Evolutionary conservation across 2,329 filamentous ascomycete species (phyloP), one percentile per base, ranked within the genome.

Genomic region (Dactylonectria estremocensis): DNA sequence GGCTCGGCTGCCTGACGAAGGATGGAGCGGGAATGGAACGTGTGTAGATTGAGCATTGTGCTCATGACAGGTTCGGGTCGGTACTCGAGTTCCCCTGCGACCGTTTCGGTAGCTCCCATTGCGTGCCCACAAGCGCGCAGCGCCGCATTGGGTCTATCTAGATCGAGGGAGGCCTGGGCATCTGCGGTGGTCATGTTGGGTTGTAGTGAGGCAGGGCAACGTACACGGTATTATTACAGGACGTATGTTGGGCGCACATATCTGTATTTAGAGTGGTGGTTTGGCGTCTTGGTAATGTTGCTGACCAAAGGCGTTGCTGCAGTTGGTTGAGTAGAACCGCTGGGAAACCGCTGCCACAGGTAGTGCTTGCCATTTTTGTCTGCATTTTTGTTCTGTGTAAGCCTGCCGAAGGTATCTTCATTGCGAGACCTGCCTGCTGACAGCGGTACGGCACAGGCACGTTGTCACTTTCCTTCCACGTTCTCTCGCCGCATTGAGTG

Each of bases 301-400:
- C 59, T 69, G 64, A 69, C 64, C 64, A 69, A 69, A 62, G 35
- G 37, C 48, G 40, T 58, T 43, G 53, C 48, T 46, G 61, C 48
- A 16, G 67, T 69, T 69, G 64, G 49, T 18, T 33, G 58, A 49
- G 43, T 14, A 22, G 49, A n/a, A 31, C 22, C 22, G 14, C 22
- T 50, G 22, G 45, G 45, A 24, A 24, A 24, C n/a, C 10, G 48
- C 13, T 28, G 48, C 5, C 14, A 14, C 40, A 43, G 3, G 40
- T 18, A 14, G 5, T 43, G 40, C 22, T 24, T 50, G 14, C 7
- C 24, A 50, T 13, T 16, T 16, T 16, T 52, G 16, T 11, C n/a
- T 33, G 48, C n/a, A n/a, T 33, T 52, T 52, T 16, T 22, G 46
- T 22, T 20, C 16, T 24, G 46, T 11, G 14, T 28, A 33, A n/a